Evolutionary conservation across 345 rosid species (phyloP).

Genomic region (Moricandia arvensis): DNA sequence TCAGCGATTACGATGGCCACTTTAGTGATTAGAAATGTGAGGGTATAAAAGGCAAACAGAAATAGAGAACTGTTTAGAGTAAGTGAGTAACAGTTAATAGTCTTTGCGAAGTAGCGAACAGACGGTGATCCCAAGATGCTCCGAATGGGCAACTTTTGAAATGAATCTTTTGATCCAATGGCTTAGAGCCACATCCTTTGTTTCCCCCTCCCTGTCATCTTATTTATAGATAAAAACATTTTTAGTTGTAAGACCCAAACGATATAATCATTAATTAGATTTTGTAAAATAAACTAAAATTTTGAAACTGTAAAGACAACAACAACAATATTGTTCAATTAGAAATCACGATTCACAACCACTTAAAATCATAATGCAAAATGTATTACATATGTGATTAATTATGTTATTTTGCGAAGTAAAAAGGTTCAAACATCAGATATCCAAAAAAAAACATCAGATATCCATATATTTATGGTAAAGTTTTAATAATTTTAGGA

Average conservation of each 20-base stretch:
- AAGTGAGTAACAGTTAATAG: conserved; percentile 21
- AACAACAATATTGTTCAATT: not conserved
- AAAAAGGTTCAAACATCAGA: not conserved
- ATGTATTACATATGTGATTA: not conserved
- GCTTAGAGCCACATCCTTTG: conserved; percentile 30
- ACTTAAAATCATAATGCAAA: not conserved
- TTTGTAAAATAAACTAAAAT: not conserved
- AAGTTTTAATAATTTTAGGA: not conserved
- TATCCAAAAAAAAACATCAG: not conserved
- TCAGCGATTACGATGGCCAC: conserved; percentile 29
- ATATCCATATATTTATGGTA: not conserved
- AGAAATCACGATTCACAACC: not conserved
- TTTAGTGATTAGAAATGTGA: not conserved
- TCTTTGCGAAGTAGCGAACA: conserved; percentile 43
- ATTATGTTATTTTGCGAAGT: not conserved
- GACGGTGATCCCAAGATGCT: conserved; percentile 41
- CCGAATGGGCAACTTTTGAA: conserved; percentile 38
- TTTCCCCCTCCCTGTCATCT: conserved; percentile 5
- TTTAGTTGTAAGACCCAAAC: conserved; percentile 1
- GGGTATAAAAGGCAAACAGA: not conserved
- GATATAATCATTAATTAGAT: not conserved
- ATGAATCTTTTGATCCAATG: conserved; percentile 38
- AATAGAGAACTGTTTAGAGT: not conserved
- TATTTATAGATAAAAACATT: not conserved
- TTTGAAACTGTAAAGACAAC: not conserved